A percentile compares a stretch with the other conserved stretches of the same genome.
Conservation (phyloP, 108 stramenopile species). For the Skeletonema grethae region DNA sequence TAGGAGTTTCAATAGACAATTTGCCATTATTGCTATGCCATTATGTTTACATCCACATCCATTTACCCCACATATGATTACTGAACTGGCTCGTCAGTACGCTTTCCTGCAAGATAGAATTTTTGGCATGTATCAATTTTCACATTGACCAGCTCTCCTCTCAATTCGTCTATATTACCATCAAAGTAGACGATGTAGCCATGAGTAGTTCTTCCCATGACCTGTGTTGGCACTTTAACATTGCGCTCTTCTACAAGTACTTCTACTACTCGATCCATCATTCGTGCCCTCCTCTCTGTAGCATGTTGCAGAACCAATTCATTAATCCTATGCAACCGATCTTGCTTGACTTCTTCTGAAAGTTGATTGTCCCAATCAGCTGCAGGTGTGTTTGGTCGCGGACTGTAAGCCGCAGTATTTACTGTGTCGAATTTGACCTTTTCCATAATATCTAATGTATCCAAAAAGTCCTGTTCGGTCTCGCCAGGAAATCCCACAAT, state of each 20-base stretch:
- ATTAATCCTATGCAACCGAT: slow-evolving; percentile 89
- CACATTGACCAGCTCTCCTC: slow-evolving; percentile 87
- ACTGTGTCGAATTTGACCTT: slow-evolving; percentile 83
- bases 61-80: background rate
- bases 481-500: slow-evolving; percentile 98
- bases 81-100: slow-evolving; percentile 18
- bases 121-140: slow-evolving; percentile 70
- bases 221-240: slow-evolving; percentile 85
- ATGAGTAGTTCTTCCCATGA: slow-evolving; percentile 92
- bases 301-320: slow-evolving; percentile 86
- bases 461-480: slow-evolving; percentile 95
- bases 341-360: slow-evolving; percentile 82
- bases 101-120: slow-evolving; percentile 73
- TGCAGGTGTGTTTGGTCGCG: slow-evolving; percentile 88
- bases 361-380: slow-evolving; percentile 85
- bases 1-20: background rate
- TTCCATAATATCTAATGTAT: slow-evolving; percentile 91
- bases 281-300: slow-evolving; percentile 85
- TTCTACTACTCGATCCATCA: slow-evolving; percentile 89
- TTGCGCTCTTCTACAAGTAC: slow-evolving; percentile 95
- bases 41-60: background rate
- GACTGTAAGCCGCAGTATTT: slow-evolving; percentile 85
- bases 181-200: slow-evolving; percentile 92
- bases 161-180: slow-evolving; percentile 87
- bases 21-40: no score